Conservation (phyloP, 352 stramenopile species). For the Peronospora destructor region DNA sequence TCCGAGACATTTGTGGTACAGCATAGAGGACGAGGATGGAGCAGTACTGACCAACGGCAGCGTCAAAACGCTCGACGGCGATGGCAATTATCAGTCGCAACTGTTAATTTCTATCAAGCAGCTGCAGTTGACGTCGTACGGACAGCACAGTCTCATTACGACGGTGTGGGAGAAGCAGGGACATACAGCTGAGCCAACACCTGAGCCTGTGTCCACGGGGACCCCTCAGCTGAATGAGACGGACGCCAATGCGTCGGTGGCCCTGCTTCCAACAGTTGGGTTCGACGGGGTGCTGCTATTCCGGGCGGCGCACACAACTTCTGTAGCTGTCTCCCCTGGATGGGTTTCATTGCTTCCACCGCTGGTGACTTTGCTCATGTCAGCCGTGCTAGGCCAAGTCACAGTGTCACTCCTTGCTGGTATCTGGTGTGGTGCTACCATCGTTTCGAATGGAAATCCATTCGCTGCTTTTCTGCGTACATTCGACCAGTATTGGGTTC, state of each 20-base stretch:
- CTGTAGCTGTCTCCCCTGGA: slow-evolving; percentile 56
- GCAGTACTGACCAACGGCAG: slow-evolving; percentile 50
- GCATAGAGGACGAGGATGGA: slow-evolving; percentile 45
- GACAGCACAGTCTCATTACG: slow-evolving; percentile 50
- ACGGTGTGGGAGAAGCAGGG: slow-evolving; percentile 31
- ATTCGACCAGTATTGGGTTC: slow-evolving; percentile 85
- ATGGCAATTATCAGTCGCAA: slow-evolving; percentile 57
- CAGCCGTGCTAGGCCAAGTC: slow-evolving; percentile 67
- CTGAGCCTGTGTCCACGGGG: neutral
- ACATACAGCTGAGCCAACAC: neutral
- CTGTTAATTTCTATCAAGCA: slow-evolving; percentile 37
- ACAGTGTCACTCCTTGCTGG: slow-evolving; percentile 73
- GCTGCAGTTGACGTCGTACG: slow-evolving; percentile 37
- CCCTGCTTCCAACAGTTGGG: slow-evolving; percentile 26
- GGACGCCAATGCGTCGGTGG: slow-evolving; percentile 25
- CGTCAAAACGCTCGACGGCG: slow-evolving; percentile 52
- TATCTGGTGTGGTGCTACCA: slow-evolving; percentile 84
- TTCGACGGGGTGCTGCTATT: slow-evolving; percentile 23
- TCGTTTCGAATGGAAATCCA: slow-evolving; percentile 69
- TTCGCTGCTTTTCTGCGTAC: slow-evolving; percentile 73
- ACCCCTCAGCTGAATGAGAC: slow-evolving; percentile 12
- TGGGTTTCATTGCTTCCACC: slow-evolving; percentile 72
- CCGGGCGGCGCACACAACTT: slow-evolving; percentile 27
- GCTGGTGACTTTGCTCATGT: slow-evolving; percentile 70
- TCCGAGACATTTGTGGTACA: slow-evolving; percentile 47